Conservation (phyloP, 2,329 filamentous ascomycete species). For the Mariannaea elegans region DNA sequence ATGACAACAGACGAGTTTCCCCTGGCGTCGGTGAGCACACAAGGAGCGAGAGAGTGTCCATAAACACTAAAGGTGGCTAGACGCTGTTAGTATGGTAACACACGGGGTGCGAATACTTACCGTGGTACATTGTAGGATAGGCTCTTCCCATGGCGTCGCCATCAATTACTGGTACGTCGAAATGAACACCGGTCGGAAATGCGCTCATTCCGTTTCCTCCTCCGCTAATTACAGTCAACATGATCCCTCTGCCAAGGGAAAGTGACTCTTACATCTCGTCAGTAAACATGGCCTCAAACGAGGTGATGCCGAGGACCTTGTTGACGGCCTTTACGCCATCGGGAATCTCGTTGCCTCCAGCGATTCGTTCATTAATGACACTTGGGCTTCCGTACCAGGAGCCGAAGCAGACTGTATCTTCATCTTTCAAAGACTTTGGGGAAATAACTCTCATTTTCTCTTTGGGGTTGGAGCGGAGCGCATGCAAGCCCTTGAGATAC, state of each 20-base stretch:
- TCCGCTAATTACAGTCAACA: constrained; percentile 38
- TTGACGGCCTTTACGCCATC: constrained; percentile 48
- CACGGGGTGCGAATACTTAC: constrained; percentile 18
- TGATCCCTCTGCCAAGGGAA: too few relatives aligned
- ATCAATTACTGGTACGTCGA: constrained; percentile 49
- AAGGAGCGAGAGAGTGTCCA: constrained; percentile 47
- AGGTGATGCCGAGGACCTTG: constrained; percentile 43
- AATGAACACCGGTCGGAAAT: constrained; percentile 45
- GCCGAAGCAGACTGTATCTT: constrained; percentile 52
- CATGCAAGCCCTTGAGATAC: constrained; percentile 53
- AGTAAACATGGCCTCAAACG: constrained; percentile 45
- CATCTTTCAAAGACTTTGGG: constrained; percentile 47
- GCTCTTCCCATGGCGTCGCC: constrained; percentile 51
- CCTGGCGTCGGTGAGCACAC: constrained; percentile 48
- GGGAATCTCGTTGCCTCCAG: constrained; percentile 48
- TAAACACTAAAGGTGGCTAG: constrained; percentile 51
- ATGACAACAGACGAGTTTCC: constrained; percentile 47
- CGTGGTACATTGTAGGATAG: constrained; percentile 50
- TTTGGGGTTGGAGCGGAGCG: constrained; percentile 44
- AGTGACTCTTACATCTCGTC: constrained; percentile 48
- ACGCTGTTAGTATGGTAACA: neutral
- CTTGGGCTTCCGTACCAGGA: constrained; percentile 56
- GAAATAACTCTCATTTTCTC: constrained; percentile 53
- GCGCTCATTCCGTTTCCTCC: constrained; percentile 51
- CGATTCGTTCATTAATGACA: constrained; percentile 50